Evolutionary conservation across 371 early-diverging fungal species (phyloP), one percentile per base, ranked within the genome.

Genomic region (Funneliformis caledonium): DNA sequence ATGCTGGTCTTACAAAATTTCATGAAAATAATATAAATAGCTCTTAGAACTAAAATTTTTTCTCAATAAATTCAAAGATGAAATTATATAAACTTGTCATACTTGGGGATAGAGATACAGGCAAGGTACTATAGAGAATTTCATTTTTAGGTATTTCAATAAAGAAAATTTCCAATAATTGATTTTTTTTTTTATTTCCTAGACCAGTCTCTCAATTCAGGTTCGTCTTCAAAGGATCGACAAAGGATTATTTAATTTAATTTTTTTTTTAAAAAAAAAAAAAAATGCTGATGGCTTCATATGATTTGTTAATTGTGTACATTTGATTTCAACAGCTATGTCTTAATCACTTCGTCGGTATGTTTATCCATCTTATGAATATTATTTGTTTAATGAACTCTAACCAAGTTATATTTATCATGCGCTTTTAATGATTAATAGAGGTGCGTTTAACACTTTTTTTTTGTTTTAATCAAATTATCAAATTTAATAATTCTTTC

Each of bases 341-440:
- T 60, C 59, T 83, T 65, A 83, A 83, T 56, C 83, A 82, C 45
- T 83, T 82, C 67, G 82, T 77, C n/a, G 83, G 83, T 83, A 80
- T 69, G 82, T 76, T 33, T 67, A 42, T 4, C 37, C 11, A 37
- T 4, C 19, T 64, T 4, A 14, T 48, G 14, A 31, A 12, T 10
- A 48, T 19, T 47, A 43, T 43, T 67, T 26, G 5, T 33, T 67
- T 67, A 37, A 37, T 42, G 9, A 11, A 67, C 42, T 67, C 33
- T 43, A 19, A 69, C 33, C 14, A 5, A 11, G 16, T 12, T 26
- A n/a, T 62, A n/a, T 62, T 16, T 52, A 52, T 52, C 16, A n/a
- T 37, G 33, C 22, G 8, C 12, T 2, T 43, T 70, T 70, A 19
- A 0, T 70, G 22, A 3, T 70, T 22, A n/a, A 47, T 70, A 65